Evolutionary conservation across 2,329 filamentous ascomycete genomes (phyloP).

Genomic region (Taxawa tesnikishii): DNA sequence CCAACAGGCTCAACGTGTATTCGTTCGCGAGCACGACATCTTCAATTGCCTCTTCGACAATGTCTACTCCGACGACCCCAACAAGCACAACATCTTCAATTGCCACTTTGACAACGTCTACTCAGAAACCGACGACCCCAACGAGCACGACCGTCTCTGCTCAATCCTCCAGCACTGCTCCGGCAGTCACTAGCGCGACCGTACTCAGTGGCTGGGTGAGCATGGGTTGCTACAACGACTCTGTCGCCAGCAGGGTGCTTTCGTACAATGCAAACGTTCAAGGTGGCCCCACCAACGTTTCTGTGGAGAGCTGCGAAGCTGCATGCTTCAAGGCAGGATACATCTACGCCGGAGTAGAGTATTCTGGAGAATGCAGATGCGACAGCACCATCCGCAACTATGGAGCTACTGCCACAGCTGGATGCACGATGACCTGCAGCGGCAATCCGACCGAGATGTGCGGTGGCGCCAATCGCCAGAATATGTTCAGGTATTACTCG

Average conservation of each 20-base stretch:
- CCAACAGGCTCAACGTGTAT: slow-evolving; percentile 14
- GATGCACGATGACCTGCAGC: slow-evolving; percentile 17
- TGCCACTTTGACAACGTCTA: no score
- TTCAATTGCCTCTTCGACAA: no score
- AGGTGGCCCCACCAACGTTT: slow-evolving; percentile 6
- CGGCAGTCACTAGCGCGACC: no score
- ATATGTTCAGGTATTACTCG: slow-evolving; percentile 15
- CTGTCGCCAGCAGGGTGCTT: slow-evolving; percentile 1
- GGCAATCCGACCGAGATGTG: slow-evolving; percentile 19
- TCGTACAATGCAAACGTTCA: slow-evolving; percentile 5
- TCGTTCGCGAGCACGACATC: no score
- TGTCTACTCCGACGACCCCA: no score
- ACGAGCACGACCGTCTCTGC: no score
- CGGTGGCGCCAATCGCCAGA: slow-evolving; percentile 18
- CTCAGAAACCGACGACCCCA: no score
- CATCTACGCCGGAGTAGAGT: slow-evolving; percentile 26
- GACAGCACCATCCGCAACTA: background rate
- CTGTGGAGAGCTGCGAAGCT: slow-evolving; percentile 7
- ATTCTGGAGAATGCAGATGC: slow-evolving; percentile 20
- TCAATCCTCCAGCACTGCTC: no score
- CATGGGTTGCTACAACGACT: slow-evolving; percentile 6
- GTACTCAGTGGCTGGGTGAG: no score
- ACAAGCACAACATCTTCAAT: no score
- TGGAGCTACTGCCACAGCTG: slow-evolving; percentile 5
- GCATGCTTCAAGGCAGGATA: slow-evolving; percentile 13